Conservation (phyloP, 2,329 filamentous ascomycete genomes). For the Plectosphaerella cucumerina region DNA sequence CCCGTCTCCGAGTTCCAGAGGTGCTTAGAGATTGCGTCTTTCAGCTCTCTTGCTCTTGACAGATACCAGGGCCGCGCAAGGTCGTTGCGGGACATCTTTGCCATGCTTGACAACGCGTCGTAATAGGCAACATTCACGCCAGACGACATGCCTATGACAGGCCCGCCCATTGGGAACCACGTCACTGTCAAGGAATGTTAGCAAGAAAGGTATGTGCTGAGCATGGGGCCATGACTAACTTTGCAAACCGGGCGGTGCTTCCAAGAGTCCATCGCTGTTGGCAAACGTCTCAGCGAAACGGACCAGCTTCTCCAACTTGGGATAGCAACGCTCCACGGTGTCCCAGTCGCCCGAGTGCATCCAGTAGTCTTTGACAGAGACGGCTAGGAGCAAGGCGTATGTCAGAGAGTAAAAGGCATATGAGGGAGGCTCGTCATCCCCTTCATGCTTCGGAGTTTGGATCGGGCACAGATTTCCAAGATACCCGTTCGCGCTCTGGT, state of each 20-base stretch:
- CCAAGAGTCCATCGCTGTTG: slow-evolving; percentile 4
- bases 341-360: slow-evolving; percentile 5
- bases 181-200: slow-evolving; percentile 6
- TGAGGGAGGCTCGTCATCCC: slow-evolving; percentile 2
- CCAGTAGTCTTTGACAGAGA: slow-evolving; percentile 9
- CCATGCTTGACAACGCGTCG: slow-evolving; percentile 3
- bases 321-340: background rate
- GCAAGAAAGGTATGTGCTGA: background rate
- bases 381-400: slow-evolving; percentile 4
- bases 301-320: slow-evolving; percentile 3
- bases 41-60: background rate
- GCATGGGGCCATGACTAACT: slow-evolving; percentile 1
- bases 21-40: background rate
- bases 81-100: background rate
- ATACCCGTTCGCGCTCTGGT: slow-evolving; percentile 7
- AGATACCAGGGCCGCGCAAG: background rate
- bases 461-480: slow-evolving; percentile 9
- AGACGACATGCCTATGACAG: slow-evolving; percentile 3
- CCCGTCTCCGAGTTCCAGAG: slow-evolving; percentile 2
- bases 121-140: slow-evolving; percentile 7
- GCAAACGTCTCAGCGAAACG: background rate
- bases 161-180: slow-evolving; percentile 5
- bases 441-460: slow-evolving; percentile 3
- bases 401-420: slow-evolving; percentile 10
- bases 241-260: slow-evolving; percentile 4